Evolutionary conservation across 306 rosid species (phyloP).

Genomic region (Ammopiptanthus mongolicus): DNA sequence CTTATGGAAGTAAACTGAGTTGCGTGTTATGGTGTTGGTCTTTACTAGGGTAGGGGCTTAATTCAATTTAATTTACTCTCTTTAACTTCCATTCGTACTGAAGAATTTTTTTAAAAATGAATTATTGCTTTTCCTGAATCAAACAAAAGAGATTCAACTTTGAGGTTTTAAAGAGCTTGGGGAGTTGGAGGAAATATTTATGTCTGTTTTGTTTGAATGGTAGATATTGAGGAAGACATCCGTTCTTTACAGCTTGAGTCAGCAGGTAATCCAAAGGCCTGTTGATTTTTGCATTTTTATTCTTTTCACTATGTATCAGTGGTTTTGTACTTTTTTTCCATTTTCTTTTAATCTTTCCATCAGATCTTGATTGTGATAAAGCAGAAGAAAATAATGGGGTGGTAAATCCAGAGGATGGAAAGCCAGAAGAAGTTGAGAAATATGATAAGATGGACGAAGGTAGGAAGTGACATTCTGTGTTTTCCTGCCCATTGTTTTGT

Average conservation of each 20-base stretch:
- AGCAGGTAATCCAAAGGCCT: slow-evolving; percentile 47
- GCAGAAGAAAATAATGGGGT: slow-evolving; percentile 64
- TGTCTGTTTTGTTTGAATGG: slow-evolving; percentile 27
- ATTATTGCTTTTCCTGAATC: neutral
- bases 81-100: neutral
- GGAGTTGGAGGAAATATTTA: slow-evolving; percentile 15
- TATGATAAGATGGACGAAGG: slow-evolving; percentile 71
- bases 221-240: slow-evolving; percentile 89
- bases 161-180: slow-evolving; percentile 13
- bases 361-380: slow-evolving; percentile 19
- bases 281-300: slow-evolving; percentile 1
- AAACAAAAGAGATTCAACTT: neutral
- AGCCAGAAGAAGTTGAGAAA: slow-evolving; percentile 52
- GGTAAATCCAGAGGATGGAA: slow-evolving; percentile 51
- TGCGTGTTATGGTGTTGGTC: slow-evolving; percentile 4
- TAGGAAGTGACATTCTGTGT: slow-evolving; percentile 22
- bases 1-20: neutral
- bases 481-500: neutral
- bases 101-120: neutral
- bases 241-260: slow-evolving; percentile 89
- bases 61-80: neutral
- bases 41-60: neutral
- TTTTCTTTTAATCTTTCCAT: slow-evolving; percentile 19
- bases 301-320: neutral
- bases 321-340: neutral